Base-by-base conservation (phyloP, 306 rosid species). In the Mucuna pruriens region DNA sequence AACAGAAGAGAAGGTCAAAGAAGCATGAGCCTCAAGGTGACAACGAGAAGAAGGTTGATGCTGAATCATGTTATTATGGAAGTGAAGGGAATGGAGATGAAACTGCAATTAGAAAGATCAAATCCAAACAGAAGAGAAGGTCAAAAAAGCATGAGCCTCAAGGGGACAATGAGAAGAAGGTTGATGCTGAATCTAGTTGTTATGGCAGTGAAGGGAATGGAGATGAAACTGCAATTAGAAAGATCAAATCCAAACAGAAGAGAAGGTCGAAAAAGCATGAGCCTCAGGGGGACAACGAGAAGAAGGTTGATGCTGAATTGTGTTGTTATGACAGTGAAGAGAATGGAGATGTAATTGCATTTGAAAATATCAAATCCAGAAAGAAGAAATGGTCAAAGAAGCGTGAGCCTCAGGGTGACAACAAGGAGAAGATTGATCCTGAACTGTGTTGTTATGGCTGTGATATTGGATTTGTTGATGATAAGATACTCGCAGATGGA, bases 261-360 rank as follows among this genome's bases (percentile, higher is more conserved):
- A 64, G 1, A 13, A 76, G 16, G 55, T n/a, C n/a, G n/a, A 51
- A 51, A 33, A 52, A 9, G 67, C 4, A 3, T 29, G 31, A 29
- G 31, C 31, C 31, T 29, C 31, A 29, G 3, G 31, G 7, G 40
- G 52, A 9, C 6, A 29, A 29, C 31, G 3, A 40, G 44, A 25
- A 75, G 11, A 44, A 1, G 17, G 9, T 26, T 77, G 31, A 29
- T 29, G 2, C 31, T 29, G 31, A 29, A 29, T 29, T 29, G 31
- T 29, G 31, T 29, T 29, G 48, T 44, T 11, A 44, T 40, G 13
- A 13, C 46, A 0, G 1, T 0, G 17, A 0, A 15, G 26, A 76
- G 19, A 70, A 76, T 76, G 67, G 52, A 19, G 16, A 22, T 51
- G n/a, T n/a, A n/a, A n/a, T n/a, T n/a, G n/a, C n/a, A n/a, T n/a